Percentiles rank a stretch among this genome's conserved stretches.
These are phyloP conservation scores for Stephanocyclus meneghinianus DNA, from an alignment of 352 stramenopile genomes.

Conservation along the genomic window DNA sequence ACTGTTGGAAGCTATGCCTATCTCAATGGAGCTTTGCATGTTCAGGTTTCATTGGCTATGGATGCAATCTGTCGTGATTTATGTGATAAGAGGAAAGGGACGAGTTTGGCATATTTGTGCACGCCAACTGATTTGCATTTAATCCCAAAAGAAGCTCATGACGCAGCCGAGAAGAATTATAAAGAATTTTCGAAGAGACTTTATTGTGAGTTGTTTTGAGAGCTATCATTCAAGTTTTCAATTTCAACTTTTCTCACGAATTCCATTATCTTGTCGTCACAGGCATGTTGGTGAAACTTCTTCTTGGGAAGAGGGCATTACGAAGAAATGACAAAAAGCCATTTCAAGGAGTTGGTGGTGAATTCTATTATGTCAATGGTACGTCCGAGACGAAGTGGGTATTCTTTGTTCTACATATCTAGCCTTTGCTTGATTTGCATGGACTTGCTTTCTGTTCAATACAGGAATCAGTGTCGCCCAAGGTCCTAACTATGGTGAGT, in stretches of 20 bases:
- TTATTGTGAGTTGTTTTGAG: constrained; percentile 49
- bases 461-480: constrained; percentile 83
- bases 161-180: constrained; percentile 76
- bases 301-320: constrained; percentile 74
- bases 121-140: constrained; percentile 88
- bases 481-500: constrained; percentile 85
- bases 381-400: not conserved
- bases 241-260: not conserved
- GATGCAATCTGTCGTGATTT: constrained; percentile 83
- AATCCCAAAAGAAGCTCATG: constrained; percentile 82
- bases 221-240: constrained; percentile 10
- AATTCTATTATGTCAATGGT: constrained; percentile 62
- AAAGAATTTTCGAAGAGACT: constrained; percentile 61
- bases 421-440: constrained; percentile 16
- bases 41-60: constrained; percentile 87
- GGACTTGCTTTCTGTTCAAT: constrained; percentile 65
- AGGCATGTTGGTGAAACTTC: constrained; percentile 61
- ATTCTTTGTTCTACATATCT: no score
- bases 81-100: constrained; percentile 76
- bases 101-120: constrained; percentile 87
- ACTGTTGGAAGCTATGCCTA: constrained; percentile 88
- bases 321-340: constrained; percentile 73
- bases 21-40: constrained; percentile 86
- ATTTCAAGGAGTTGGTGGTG: constrained; percentile 52
- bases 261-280: not conserved